These are phyloP conservation scores for Boletus coccyginus DNA, from an alignment of 768 basidiomycete species.

Conservation along the genomic window DNA sequence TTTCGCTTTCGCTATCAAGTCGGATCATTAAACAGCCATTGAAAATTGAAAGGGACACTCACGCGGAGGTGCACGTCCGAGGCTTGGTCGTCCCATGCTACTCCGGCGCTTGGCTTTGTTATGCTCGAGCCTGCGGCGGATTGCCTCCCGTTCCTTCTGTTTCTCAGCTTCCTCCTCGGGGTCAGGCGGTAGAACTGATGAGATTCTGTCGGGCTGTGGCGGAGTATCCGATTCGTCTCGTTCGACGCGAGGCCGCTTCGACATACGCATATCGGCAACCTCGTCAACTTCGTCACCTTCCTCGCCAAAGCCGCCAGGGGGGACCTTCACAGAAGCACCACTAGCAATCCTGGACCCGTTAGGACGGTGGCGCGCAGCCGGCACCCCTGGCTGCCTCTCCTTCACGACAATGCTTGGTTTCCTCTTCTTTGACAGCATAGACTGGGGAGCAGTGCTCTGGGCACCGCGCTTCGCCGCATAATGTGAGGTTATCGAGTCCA, in stretches of 20 bases:
- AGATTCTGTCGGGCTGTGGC: conserved; percentile 32
- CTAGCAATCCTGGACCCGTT: conserved; percentile 26
- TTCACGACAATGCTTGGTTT: conserved; percentile 51
- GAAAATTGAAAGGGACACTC: conserved; percentile 19
- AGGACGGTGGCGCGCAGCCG: conserved; percentile 18
- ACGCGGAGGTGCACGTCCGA: conserved; percentile 42
- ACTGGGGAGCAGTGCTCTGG: conserved; percentile 18
- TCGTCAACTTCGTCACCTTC: conserved; percentile 48
- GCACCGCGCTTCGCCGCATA: conserved; percentile 43
- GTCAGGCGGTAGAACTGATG: conserved; percentile 28
- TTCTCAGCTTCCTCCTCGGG: conserved; percentile 32
- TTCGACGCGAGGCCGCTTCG: conserved; percentile 44
- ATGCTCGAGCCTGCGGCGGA: conserved; percentile 61
- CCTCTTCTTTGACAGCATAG: conserved; percentile 37
- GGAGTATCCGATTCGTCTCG: conserved; percentile 25
- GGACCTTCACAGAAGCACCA: conserved; percentile 25
- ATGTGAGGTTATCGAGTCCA: conserved; percentile 69
- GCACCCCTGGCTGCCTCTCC: conserved; percentile 21
- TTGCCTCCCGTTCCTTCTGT: conserved; percentile 52
- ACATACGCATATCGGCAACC: conserved; percentile 36
- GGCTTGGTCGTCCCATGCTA: conserved; percentile 51
- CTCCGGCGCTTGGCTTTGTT: conserved; percentile 70
- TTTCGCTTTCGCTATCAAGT: conserved; percentile 36
- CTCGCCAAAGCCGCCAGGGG: conserved; percentile 60
- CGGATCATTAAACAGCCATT: conserved; percentile 7